Percentiles rank a stretch among this genome's conserved stretches.
Evolutionary conservation across 73 alveolate genomes (phyloP).

Genomic region (Paramecium pentaurelia): DNA sequence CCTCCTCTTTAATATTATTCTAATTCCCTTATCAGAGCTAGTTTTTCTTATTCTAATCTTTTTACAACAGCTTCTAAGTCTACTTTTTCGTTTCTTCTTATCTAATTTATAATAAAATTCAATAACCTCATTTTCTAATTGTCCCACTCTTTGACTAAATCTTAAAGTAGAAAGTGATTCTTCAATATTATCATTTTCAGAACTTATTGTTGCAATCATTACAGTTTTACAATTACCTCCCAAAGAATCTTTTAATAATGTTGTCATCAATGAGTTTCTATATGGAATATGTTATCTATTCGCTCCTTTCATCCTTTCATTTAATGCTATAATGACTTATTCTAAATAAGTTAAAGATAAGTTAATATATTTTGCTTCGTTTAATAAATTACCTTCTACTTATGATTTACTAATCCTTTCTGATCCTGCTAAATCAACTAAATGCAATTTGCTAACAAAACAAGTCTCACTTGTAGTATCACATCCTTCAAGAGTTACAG

Average conservation of each 20-base stretch:
- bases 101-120: background rate
- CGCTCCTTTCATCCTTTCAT: conserved; percentile 90
- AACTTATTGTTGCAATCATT: conserved; percentile 88
- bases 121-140: conserved; percentile 85
- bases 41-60: conserved; percentile 70
- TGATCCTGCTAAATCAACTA: conserved; percentile 97
- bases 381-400: conserved; percentile 84
- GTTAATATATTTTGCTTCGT: conserved; percentile 93
- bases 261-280: conserved; percentile 95
- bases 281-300: conserved; percentile 92
- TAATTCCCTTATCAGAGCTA: conserved; percentile 31
- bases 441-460: conserved; percentile 72
- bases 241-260: conserved; percentile 90
- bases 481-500: conserved; percentile 86
- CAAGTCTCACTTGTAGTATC: conserved; percentile 50
- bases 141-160: conserved; percentile 91
- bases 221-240: conserved; percentile 99
- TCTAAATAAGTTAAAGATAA: conserved; percentile 87
- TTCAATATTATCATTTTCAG: conserved; percentile 83
- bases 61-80: conserved; percentile 73
- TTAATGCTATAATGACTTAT: conserved; percentile 86
- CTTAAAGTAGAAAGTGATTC: conserved; percentile 92
- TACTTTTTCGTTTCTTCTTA: conserved; percentile 63
- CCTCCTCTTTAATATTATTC: conserved; percentile 52
- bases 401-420: conserved; percentile 89